These are phyloP conservation scores for Alternaria sp. DNA, from an alignment of 2,329 filamentous ascomycete species.

Conservation along the genomic window DNA sequence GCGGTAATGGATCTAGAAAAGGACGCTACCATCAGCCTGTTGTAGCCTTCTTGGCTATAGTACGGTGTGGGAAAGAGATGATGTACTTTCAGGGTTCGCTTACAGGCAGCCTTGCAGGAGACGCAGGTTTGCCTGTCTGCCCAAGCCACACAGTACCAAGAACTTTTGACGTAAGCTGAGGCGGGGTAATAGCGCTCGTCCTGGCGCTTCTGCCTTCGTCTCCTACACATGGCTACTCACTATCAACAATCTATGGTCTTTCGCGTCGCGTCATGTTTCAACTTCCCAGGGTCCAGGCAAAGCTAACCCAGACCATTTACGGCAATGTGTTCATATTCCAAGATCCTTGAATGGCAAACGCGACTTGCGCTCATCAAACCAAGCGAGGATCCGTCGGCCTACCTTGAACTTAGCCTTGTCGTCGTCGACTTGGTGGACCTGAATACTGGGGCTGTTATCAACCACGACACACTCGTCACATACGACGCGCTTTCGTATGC, in stretches of 20 bases:
- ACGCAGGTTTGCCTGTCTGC: neutral
- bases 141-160: neutral
- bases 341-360: neutral
- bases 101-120: neutral
- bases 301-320: too few species aligned
- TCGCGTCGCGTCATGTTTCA: neutral
- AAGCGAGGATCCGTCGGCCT: fast-evolving
- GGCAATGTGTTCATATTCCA: neutral
- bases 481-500: neutral
- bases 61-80: neutral
- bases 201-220: neutral
- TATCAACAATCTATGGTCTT: too few species aligned
- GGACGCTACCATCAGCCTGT: too few species aligned
- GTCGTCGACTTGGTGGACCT: neutral
- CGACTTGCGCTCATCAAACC: neutral
- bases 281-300: fast-evolving
- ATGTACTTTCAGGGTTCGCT: neutral
- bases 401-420: neutral
- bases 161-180: neutral
- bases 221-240: too few species aligned
- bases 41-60: too few species aligned
- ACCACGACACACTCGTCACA: neutral
- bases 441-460: neutral
- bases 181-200: neutral
- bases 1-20: too few species aligned